Percentiles rank a stretch among this genome's conserved stretches.
Conservation (phyloP, 2,329 filamentous ascomycete genomes). For the Pyrenophora graminea region DNA sequence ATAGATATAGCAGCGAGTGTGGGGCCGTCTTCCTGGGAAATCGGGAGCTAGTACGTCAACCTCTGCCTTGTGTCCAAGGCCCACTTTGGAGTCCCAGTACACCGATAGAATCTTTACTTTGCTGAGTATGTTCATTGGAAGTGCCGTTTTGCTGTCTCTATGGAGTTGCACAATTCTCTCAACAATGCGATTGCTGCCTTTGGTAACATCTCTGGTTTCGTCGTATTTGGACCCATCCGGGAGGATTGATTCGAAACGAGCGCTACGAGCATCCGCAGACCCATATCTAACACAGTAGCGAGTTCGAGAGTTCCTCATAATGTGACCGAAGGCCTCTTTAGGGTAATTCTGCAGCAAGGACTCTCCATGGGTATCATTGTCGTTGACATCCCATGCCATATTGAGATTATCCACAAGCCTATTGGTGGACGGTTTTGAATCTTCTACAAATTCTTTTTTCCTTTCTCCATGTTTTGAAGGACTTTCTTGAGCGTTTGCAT, state of each 20-base stretch:
- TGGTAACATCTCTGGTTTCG: constrained; percentile 11
- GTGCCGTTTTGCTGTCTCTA: constrained; percentile 5
- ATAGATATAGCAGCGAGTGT: constrained; percentile 14
- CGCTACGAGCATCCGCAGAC: constrained; percentile 10
- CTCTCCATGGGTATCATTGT: background rate
- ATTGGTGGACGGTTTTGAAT: constrained; percentile 1
- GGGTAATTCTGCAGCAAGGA: constrained; percentile 1
- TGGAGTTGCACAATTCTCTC: constrained; percentile 11
- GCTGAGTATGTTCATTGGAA: constrained; percentile 14
- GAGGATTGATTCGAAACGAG: constrained; percentile 14
- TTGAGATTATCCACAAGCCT: constrained; percentile 11
- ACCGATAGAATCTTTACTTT: constrained; percentile 11
- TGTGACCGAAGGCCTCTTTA: constrained; percentile 8
- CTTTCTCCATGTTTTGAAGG: background rate
- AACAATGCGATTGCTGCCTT: constrained; percentile 14
- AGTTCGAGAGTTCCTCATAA: constrained; percentile 2
- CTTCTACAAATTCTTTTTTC: background rate
- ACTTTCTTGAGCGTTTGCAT: background rate
- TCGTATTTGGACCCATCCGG: constrained; percentile 5
- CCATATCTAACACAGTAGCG: constrained; percentile 8
- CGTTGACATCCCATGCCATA: constrained; percentile 7
- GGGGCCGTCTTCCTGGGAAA: constrained; percentile 1
- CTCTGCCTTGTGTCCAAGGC: constrained; percentile 9
- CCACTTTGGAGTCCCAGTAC: constrained; percentile 16
- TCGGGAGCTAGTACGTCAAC: constrained; percentile 12